These are phyloP conservation scores for Rhynchosporium graminicola DNA, from an alignment of 2,329 filamentous ascomycete genomes.

Conservation along the genomic window DNA sequence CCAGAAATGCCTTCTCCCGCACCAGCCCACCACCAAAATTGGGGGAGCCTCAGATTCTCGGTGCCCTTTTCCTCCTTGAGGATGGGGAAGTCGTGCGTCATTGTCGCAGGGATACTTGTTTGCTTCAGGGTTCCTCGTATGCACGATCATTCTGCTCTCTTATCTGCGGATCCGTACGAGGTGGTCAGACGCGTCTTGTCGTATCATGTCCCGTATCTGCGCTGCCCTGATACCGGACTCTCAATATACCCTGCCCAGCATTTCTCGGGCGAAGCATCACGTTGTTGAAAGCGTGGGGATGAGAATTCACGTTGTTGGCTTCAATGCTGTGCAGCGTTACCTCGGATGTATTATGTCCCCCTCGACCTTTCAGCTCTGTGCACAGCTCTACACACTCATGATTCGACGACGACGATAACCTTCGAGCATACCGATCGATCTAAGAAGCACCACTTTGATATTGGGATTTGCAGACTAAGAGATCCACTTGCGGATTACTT, in stretches of 20 bases:
- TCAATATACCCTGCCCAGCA: too few species aligned
- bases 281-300: constrained; percentile 8
- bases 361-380: not conserved
- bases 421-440: not conserved
- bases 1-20: not conserved
- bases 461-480: not conserved
- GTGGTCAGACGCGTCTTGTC: constrained; percentile 9
- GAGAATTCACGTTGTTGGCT: not conserved
- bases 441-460: not conserved
- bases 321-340: constrained; percentile 5
- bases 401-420: not conserved
- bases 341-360: not conserved
- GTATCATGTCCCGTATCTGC: not conserved
- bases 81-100: constrained; percentile 11
- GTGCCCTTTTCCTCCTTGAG: not conserved
- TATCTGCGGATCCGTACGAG: not conserved
- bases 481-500: not conserved
- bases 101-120: constrained; percentile 6
- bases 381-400: not conserved
- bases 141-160: constrained; percentile 19
- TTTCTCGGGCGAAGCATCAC: not conserved
- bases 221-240: not conserved
- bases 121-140: constrained; percentile 11
- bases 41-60: too few species aligned
- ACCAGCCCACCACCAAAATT: not conserved